Evolutionary conservation across 306 rosid genomes (phyloP).

Genomic region (Trichosanthes truncata): DNA sequence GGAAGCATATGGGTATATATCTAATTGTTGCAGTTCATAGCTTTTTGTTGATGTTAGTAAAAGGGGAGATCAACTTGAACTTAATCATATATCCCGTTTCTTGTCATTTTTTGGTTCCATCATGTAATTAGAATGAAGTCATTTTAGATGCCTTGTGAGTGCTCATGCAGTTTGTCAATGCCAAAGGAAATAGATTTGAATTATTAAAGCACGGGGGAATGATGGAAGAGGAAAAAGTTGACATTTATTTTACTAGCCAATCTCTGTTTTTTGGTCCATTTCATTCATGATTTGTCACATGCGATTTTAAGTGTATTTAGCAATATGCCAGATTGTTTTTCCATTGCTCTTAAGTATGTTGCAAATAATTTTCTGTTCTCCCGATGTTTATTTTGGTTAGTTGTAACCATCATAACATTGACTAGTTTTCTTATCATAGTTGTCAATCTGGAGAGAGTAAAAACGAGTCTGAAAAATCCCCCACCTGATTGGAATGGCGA

Average conservation of each 20-base stretch:
- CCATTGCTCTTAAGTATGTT: background rate
- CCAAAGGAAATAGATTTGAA: background rate
- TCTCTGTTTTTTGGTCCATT: background rate
- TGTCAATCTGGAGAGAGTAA: conserved; percentile 46
- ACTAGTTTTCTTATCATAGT: conserved; percentile 33
- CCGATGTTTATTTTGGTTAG: background rate
- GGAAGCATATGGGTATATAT: background rate
- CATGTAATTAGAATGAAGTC: background rate
- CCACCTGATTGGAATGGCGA: conserved; percentile 88
- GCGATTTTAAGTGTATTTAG: background rate
- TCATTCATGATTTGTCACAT: background rate
- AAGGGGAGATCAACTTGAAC: background rate
- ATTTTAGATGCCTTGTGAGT: conserved; percentile 1
- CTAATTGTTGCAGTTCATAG: background rate
- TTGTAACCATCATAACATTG: background rate
- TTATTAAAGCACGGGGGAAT: background rate
- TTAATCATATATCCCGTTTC: background rate
- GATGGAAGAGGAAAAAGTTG: background rate
- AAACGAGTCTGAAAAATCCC: conserved; percentile 42
- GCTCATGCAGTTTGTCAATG: background rate
- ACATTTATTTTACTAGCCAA: background rate
- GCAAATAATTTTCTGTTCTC: background rate
- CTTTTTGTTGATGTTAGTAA: background rate
- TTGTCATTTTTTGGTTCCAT: background rate
- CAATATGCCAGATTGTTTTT: background rate